phyloP scores from a whole-genome alignment of 2,329 filamentous ascomycete genomes.

The Passalora sequoiae region DNA sequence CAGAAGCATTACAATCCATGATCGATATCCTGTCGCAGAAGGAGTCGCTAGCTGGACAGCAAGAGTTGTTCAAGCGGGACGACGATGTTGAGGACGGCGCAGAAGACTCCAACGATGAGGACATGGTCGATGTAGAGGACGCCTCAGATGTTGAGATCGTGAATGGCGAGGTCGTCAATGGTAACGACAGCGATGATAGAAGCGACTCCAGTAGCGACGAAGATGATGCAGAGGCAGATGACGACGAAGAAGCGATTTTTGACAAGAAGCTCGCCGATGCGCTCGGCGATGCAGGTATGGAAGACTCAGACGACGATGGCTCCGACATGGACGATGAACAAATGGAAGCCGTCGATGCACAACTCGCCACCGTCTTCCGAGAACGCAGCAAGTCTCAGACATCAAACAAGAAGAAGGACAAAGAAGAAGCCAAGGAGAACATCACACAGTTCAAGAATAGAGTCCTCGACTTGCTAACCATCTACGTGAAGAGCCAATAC shows the following conservation, averaged over 20 bases:
- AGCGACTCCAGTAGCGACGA: conserved; percentile 24
- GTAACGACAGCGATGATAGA: conserved; percentile 28
- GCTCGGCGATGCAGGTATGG: conserved; percentile 61
- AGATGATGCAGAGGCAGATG: conserved; percentile 28
- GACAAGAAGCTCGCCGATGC: conserved; percentile 73
- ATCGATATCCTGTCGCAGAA: conserved; percentile 68
- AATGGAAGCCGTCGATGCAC: conserved; percentile 83
- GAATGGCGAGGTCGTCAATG: conserved; percentile 25
- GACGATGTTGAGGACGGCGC: conserved; percentile 22
- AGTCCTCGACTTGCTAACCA: conserved; percentile 78
- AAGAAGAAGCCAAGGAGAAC: conserved; percentile 79
- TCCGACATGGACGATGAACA: conserved; percentile 92
- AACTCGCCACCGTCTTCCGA: conserved; percentile 79
- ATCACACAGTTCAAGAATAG: conserved; percentile 94
- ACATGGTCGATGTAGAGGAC: conserved; percentile 34
- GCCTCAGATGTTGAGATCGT: conserved; percentile 34
- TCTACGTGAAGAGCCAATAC: conserved; percentile 77
- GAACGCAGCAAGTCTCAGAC: conserved; percentile 56
- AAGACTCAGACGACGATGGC: conserved; percentile 55
- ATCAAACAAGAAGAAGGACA: conserved; percentile 75
- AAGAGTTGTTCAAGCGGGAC: conserved; percentile 72
- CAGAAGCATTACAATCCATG: conserved; percentile 63
- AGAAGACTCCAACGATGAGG: conserved; percentile 34
- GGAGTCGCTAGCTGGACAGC: conserved; percentile 77
- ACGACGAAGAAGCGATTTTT: conserved; percentile 56